Evolutionary conservation across 495 filamentous ascomycete genomes (phyloP).

Genomic region (Neurospora sp.): DNA sequence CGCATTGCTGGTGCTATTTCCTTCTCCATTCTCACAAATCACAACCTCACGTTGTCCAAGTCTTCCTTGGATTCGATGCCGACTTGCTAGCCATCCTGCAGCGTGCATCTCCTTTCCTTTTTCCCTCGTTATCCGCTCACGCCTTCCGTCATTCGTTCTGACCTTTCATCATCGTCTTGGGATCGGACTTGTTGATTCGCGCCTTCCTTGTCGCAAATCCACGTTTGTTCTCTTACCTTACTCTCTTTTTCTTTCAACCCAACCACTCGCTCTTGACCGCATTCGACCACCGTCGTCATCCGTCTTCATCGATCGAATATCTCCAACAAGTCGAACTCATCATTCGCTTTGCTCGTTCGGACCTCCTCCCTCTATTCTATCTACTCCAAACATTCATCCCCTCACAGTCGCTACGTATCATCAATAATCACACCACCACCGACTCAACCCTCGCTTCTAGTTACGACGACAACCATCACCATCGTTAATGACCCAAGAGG

Average conservation of each 20-base stretch:
- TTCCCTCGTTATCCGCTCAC: not conserved
- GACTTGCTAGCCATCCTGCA: not conserved
- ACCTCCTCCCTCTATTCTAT: not conserved
- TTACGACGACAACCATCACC: not conserved
- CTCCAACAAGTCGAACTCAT: not conserved
- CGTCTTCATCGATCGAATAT: not conserved
- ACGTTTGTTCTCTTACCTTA: not conserved
- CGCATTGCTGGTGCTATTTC: not conserved
- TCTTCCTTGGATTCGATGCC: not conserved
- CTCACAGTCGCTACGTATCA: not conserved
- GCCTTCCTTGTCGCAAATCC: not conserved
- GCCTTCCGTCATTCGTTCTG: not conserved
- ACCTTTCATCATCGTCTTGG: not conserved
- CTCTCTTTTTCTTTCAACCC: not conserved
- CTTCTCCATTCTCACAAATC: not conserved
- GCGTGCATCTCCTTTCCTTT: not conserved
- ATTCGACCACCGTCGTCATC: not conserved
- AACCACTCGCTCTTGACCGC: not conserved
- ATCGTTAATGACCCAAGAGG: not conserved
- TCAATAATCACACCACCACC: not conserved
- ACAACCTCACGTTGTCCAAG: not conserved
- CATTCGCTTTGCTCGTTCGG: not conserved
- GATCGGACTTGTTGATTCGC: not conserved
- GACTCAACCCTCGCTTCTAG: not conserved
- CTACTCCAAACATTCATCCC: not conserved